Evolutionary conservation across 768 basidiomycete genomes (phyloP), one percentile per base, ranked within the genome.

Genomic region (Nidularia sp.): DNA sequence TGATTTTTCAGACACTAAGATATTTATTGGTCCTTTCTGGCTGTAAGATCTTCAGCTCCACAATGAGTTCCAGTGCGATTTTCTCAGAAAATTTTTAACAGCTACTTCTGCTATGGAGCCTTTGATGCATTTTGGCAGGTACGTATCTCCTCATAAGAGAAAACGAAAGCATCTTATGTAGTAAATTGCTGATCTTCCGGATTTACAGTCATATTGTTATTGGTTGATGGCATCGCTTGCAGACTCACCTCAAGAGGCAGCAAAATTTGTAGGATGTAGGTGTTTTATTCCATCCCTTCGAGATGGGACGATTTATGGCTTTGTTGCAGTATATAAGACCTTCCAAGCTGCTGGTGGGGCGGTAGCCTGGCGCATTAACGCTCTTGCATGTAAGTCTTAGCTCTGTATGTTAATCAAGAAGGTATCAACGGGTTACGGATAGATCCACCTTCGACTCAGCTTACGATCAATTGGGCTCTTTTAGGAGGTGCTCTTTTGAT

Each of bases 121-220:
- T 60, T 66, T 51, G 63, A 66, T 48, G 62, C 65, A 10, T 64
- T 66, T 49, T 66, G 65, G 65, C 65, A 64, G 54, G 62, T 62
- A 41, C 33, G 55, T 46, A n/a, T 41, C 39, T 15, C 10, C 15
- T 15, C 39, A 29, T 4, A 4, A 29, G 25, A 29, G 25, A 29
- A 29, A 29, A 29, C 25, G 25, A 29, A 29, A 29, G 25, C 25
- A 29, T 29, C 25, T 29, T 29, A 29, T 29, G 25, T 29, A 29
- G 25, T 29, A 29, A 29, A 2, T 29, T 29, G 25, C 25, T 29
- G 25, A 29, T 29, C 25, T 29, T 29, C 12, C 25, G 44, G 41
- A 15, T 6, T 45, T 18, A 12, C 36, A 63, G 62, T 63, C 62
- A 6, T 66, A 58, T 47, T 64, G 65, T 41, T 66, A 66, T 50